Evolutionary conservation across 1,284 basidiomycete genomes (phyloP), one percentile per base, ranked within the genome.

Genomic region (Agaricales sp.): DNA sequence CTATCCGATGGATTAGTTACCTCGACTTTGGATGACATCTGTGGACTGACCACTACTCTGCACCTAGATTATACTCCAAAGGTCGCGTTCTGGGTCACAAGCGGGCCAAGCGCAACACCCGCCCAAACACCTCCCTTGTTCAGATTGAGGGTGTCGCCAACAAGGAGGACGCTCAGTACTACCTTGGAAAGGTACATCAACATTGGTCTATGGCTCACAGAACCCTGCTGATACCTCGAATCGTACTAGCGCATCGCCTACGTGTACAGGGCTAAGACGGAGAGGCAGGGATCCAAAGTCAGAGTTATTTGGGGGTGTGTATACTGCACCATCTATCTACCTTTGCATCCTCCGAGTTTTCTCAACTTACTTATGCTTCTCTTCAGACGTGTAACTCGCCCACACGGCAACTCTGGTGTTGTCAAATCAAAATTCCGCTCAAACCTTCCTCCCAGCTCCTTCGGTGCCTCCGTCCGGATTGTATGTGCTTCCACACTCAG

Each of bases 31-130:
- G 71, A 73, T 73, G 69, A 66, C 59, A 57, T 50, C 55, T 50
- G 14, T 24, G 56, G 21, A 18, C 37, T 37, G 25, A 14, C 54
- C 58, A 46, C 43, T 14, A 19, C 21, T 16, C 37, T 46, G 44
- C 67, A 8, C 18, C 8, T 41, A 93, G 92, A 82, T 82, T 97
- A 65, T 98, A 98, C 82, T 74, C 74, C 73, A 97, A 97, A 81
- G 96, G 92, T 71, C 92, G 95, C 65, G 85, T 99, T 66, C 79
- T 97, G 66, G 92, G 93, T 60, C 91, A 96, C 89, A 95, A 98
- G 78, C 91, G 96, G 61, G 92, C 90, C 61, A 98, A 98, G 80
- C 87, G 92, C 68, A 97, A 96, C 79, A 79, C 87, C 57, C 80
- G 85, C 66, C 92, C 92, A 65, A 95, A 95, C 78, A 96, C 93